phyloP scores from a whole-genome alignment of 2,329 filamentous ascomycete species.

The Grosmannia huntii region DNA sequence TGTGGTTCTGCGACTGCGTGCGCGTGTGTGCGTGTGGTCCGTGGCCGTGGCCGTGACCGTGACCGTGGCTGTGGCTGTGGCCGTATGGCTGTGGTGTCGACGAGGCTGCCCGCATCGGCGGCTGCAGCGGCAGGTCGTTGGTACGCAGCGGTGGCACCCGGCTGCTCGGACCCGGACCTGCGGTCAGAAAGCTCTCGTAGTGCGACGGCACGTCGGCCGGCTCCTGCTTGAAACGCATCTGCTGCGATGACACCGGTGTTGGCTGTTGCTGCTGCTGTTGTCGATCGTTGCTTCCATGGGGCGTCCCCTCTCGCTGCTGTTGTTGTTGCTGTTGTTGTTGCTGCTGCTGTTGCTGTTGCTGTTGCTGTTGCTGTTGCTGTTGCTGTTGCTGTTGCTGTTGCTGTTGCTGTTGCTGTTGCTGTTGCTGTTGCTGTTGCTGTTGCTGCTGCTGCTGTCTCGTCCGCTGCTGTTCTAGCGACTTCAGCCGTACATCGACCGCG shows the following conservation, averaged over 20 bases:
- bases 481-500: slow-evolving; percentile 16
- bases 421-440: background rate
- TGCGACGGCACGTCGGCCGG: background rate
- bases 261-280: background rate
- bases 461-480: slow-evolving; percentile 19
- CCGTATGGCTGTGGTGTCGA: background rate
- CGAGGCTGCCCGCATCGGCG: too few species aligned
- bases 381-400: slow-evolving; percentile 3
- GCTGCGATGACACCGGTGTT: background rate
- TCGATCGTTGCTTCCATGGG: background rate
- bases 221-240: background rate
- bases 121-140: background rate
- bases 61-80: background rate
- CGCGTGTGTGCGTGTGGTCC: background rate
- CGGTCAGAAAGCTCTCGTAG: background rate
- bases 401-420: background rate
- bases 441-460: slow-evolving; percentile 13
- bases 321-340: slow-evolving; percentile 7
- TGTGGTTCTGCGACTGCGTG: background rate
- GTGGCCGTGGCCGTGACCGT: background rate
- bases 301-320: background rate
- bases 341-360: slow-evolving; percentile 10
- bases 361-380: slow-evolving; percentile 12
- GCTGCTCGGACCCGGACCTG: background rate
- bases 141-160: background rate